Evolutionary conservation across 352 stramenopile species (phyloP).

Genomic region (Elongisporangium anandrum): DNA sequence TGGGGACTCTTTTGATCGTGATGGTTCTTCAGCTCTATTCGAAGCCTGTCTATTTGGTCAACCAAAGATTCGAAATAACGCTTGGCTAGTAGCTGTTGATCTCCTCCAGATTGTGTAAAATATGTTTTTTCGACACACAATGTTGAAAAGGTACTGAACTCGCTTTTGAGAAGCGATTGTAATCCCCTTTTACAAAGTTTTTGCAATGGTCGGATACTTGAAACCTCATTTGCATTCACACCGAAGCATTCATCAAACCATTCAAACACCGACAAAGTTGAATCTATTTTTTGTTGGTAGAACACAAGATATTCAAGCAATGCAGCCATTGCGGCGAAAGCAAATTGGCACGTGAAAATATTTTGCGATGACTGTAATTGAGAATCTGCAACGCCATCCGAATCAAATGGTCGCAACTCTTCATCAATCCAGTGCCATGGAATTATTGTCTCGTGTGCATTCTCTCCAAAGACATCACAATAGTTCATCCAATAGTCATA

Average conservation of each 20-base stretch:
- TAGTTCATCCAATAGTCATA: slow-evolving; percentile 34
- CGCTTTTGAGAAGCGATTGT: slow-evolving; percentile 22
- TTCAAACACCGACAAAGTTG: slow-evolving; percentile 17
- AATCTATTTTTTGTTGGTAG: slow-evolving; percentile 4
- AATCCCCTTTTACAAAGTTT: slow-evolving; percentile 28
- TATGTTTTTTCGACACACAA: slow-evolving; percentile 39
- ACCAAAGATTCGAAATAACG: slow-evolving; percentile 30
- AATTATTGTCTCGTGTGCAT: slow-evolving; percentile 15
- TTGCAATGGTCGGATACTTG: slow-evolving; percentile 45
- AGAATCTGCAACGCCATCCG: slow-evolving; percentile 21
- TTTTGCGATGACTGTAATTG: slow-evolving; percentile 4
- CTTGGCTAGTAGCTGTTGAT: slow-evolving; percentile 30
- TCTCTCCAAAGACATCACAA: slow-evolving; percentile 38
- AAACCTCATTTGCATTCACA: slow-evolving; percentile 20
- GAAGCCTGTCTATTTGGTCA: slow-evolving; percentile 6
- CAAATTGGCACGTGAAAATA: slow-evolving; percentile 7
- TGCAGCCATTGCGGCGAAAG: slow-evolving; percentile 21
- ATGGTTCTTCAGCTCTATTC: slow-evolving; percentile 1
- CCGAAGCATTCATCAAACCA: slow-evolving; percentile 67
- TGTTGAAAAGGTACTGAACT: slow-evolving; percentile 18
- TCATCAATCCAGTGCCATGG: slow-evolving; percentile 56
- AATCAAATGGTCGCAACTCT: slow-evolving; percentile 12
- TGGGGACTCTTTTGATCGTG: background rate
- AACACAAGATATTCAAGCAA: slow-evolving; percentile 17
- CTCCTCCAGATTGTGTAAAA: slow-evolving; percentile 20